Conservation (phyloP, 139 green algal genomes). For the Tetraselmis striata region DNA sequence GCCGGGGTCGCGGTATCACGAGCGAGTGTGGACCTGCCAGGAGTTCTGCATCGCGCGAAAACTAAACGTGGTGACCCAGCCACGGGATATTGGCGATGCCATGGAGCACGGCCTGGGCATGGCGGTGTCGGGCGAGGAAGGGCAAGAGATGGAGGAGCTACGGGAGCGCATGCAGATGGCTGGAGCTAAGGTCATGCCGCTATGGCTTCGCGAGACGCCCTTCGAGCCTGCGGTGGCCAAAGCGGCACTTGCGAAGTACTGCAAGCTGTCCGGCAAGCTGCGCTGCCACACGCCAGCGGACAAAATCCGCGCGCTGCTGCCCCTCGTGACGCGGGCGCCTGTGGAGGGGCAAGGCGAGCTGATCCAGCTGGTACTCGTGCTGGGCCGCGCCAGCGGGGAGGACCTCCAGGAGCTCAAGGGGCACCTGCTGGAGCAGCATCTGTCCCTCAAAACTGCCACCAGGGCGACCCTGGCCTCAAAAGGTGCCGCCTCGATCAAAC, state of each 20-base stretch:
- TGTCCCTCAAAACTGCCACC: background rate
- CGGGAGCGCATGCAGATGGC: background rate
- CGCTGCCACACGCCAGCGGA: background rate
- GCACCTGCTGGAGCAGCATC: background rate
- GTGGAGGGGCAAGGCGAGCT: background rate
- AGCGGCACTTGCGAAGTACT: background rate
- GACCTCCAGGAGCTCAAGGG: background rate
- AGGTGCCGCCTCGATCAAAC: background rate
- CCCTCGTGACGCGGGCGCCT: background rate
- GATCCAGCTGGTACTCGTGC: background rate
- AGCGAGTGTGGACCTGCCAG: background rate
- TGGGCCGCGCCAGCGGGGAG: background rate
- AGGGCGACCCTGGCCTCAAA: background rate
- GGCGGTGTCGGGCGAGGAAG: background rate
- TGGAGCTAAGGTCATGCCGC: background rate
- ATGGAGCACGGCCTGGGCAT: background rate
- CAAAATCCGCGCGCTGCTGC: background rate
- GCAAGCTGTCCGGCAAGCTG: background rate
- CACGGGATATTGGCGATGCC: background rate
- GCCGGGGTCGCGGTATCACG: background rate
- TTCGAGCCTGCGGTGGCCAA: background rate
- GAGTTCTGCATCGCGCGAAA: background rate
- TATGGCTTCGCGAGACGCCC: background rate
- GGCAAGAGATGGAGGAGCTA: background rate
- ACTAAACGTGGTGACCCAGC: background rate